phyloP scores from a whole-genome alignment of 495 filamentous ascomycete genomes.

The Penicillium silybi region DNA sequence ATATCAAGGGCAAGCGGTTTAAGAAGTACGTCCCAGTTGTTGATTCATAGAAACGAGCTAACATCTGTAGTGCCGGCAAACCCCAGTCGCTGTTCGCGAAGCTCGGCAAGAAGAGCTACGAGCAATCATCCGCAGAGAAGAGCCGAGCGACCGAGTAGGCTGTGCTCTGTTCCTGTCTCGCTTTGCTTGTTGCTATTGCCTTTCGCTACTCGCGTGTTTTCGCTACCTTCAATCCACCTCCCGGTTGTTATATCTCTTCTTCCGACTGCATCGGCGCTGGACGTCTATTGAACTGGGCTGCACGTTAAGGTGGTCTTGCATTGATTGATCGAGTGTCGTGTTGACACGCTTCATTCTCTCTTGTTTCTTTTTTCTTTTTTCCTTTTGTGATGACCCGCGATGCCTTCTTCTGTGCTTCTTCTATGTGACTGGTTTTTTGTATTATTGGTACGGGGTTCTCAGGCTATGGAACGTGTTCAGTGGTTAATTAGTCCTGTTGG shows the following conservation, averaged over 20 bases:
- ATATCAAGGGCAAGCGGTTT: constrained; percentile 79
- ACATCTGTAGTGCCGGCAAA: constrained; percentile 37
- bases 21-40: constrained; percentile 39
- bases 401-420: constrained; percentile 21
- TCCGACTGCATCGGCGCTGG: constrained; percentile 2
- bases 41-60: not conserved
- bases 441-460: constrained; percentile 6
- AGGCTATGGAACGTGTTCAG: constrained; percentile 1
- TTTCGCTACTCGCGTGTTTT: not conserved
- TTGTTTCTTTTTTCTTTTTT: constrained; percentile 9
- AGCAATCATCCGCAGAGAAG: constrained; percentile 34
- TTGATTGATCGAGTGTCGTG: constrained; percentile 2
- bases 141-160: constrained; percentile 14
- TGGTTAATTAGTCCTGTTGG: constrained; percentile 14
- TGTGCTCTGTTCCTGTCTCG: not conserved
- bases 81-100: constrained; percentile 48
- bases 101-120: constrained; percentile 49
- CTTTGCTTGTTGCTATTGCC: not conserved
- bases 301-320: constrained; percentile 1
- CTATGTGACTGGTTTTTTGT: constrained; percentile 22
- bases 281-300: not conserved
- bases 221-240: not conserved
- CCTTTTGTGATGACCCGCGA: constrained; percentile 25
- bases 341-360: not conserved
- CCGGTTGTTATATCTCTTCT: not conserved